phyloP scores from a whole-genome alignment of 192 early-diverging fungal genomes.

The Jimgerdemannia flammicorona region DNA sequence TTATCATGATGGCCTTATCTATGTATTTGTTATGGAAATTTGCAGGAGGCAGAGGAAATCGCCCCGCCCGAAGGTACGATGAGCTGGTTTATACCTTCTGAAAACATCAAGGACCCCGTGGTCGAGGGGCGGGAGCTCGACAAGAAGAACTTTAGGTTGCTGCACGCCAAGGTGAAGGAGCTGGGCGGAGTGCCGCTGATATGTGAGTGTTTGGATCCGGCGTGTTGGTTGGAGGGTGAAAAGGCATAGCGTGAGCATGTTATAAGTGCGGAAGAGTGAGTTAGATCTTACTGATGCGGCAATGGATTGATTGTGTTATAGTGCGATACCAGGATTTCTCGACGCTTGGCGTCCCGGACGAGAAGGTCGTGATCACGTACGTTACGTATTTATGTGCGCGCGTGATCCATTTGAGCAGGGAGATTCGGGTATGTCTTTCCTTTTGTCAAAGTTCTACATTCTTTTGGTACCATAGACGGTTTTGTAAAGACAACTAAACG shows the following conservation, averaged over 20 bases:
- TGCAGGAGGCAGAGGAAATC: constrained; percentile 23
- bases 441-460: neutral
- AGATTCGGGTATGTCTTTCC: constrained; percentile 20
- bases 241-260: too few relatives aligned
- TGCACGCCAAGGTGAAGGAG: constrained; percentile 31
- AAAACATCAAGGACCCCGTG: constrained; percentile 26
- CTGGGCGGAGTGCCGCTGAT: constrained; percentile 36
- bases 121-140: constrained; percentile 32
- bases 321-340: constrained; percentile 34
- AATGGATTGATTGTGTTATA: neutral
- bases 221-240: too few relatives aligned
- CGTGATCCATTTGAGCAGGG: constrained; percentile 34
- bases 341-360: constrained; percentile 32
- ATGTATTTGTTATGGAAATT: neutral
- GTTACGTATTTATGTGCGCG: constrained; percentile 37
- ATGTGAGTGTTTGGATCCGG: constrained; percentile 12
- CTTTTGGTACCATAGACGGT: neutral
- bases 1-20: neutral
- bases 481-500: too few relatives aligned
- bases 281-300: neutral
- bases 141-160: constrained; percentile 29
- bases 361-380: constrained; percentile 34
- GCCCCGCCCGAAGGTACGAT: constrained; percentile 20
- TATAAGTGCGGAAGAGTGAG: too few relatives aligned
- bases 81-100: constrained; percentile 29